Percentiles rank a stretch among this genome's conserved stretches.
Conservation (phyloP, 2,329 filamentous ascomycete genomes). For the Fonsecaea nubica region DNA sequence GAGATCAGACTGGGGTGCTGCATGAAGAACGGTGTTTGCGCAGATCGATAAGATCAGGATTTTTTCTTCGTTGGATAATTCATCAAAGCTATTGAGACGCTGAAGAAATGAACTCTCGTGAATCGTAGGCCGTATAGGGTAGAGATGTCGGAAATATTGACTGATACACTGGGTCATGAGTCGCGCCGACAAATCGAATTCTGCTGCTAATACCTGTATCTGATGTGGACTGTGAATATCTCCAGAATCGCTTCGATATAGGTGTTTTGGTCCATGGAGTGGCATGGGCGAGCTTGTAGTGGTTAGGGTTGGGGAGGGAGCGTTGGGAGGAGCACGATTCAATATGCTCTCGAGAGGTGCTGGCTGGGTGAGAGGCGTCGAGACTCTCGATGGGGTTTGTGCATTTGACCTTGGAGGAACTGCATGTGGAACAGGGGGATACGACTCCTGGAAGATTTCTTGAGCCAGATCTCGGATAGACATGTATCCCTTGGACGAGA, state of each 20-base stretch:
- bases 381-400: slow-evolving; percentile 28
- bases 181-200: slow-evolving; percentile 38
- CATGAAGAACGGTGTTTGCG: slow-evolving; percentile 39
- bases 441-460: slow-evolving; percentile 38
- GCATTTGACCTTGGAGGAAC: slow-evolving; percentile 21
- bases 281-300: slow-evolving; percentile 36
- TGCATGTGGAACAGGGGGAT: slow-evolving; percentile 3
- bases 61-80: slow-evolving; percentile 38
- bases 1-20: slow-evolving; percentile 38
- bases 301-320: slow-evolving; percentile 33
- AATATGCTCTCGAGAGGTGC: slow-evolving; percentile 36
- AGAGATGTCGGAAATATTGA: slow-evolving; percentile 40
- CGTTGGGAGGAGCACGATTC: slow-evolving; percentile 13
- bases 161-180: slow-evolving; percentile 41
- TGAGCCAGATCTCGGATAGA: slow-evolving; percentile 40
- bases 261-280: slow-evolving; percentile 33
- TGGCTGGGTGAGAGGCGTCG: slow-evolving; percentile 31
- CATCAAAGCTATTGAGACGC: slow-evolving; percentile 34
- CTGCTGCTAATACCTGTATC: slow-evolving; percentile 34
- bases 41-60: slow-evolving; percentile 39
- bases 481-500: slow-evolving; percentile 38
- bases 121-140: slow-evolving; percentile 39
- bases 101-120: slow-evolving; percentile 36
- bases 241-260: slow-evolving; percentile 39
- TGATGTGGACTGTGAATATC: slow-evolving; percentile 31